Evolutionary conservation across 768 basidiomycete species (phyloP), one percentile per base, ranked within the genome.

Genomic region (Cubamyces lactineus): DNA sequence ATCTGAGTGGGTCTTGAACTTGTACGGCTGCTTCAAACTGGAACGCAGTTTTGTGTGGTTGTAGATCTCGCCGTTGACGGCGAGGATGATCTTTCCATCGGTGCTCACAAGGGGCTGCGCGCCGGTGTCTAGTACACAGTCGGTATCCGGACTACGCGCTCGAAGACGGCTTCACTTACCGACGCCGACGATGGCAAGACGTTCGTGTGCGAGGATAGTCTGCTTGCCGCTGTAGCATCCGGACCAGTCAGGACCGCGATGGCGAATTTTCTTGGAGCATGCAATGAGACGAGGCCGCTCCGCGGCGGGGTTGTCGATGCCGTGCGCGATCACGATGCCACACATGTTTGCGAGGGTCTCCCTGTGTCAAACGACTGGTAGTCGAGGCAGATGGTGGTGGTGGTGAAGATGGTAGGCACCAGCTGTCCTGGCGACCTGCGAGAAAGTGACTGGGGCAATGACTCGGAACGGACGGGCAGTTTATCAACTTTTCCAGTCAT

Each of bases 31-130:
- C 40, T 84, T 86, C 56, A 94, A 76, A 24, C 75, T 77, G 53
- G 86, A 83, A 60, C 92, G 85, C 53, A 98, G 85, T 17, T 88
- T 82, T 57, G 92, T 76, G 72, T 98, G 94, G 81, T 98, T 99
- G 83, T 99, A 99, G 70, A 99, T 98, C 77, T 99, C 97, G 53
- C 97, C 97, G 76, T 99, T 99, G 72, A 99, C 97, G 60, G 91
- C 86, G 56, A 99, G 88, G 66, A 89, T 84, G 64, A 87, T 70
- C 68, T 89, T 91, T 55, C 87, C 90, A 66, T 98, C 94, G 23
- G 92, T 85, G 76, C 90, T 94, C 59, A 88, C 75, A 47, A 99
- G 82, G 15, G 97, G 97, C 73, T 99, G 97, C 19, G 97, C 97
- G 64, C 97, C 97, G 40, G 95, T 89, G 72, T 98, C 96, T 98